Percentiles rank a stretch among this genome's conserved stretches.
Conservation (phyloP, 1,284 basidiomycete genomes). For the Trichosporon sp. region DNA sequence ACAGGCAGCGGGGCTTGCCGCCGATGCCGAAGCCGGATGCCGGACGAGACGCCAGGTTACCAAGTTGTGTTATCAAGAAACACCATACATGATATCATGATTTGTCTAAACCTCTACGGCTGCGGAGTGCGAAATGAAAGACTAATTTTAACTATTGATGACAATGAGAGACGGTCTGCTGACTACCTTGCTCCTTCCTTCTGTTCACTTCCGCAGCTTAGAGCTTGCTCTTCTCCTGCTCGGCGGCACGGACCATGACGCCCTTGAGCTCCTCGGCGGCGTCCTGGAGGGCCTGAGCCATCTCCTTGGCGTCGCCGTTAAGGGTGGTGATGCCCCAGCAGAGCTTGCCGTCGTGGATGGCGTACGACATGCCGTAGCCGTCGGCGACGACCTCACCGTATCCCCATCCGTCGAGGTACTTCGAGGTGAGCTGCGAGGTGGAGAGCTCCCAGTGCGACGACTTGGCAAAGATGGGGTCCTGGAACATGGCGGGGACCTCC, state of each 20-base stretch:
- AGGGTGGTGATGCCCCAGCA: slow-evolving; percentile 89
- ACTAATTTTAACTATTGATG: slow-evolving; percentile 3
- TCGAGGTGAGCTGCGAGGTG: slow-evolving; percentile 80
- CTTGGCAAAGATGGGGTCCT: slow-evolving; percentile 66
- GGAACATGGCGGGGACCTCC: slow-evolving; percentile 70
- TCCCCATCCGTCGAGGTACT: slow-evolving; percentile 89
- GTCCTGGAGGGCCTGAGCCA: slow-evolving; percentile 69
- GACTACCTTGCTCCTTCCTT: background rate
- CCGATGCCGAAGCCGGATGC: too few species aligned
- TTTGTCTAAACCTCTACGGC: slow-evolving; percentile 4
- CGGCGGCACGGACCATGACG: slow-evolving; percentile 67
- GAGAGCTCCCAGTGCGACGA: slow-evolving; percentile 87
- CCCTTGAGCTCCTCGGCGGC: slow-evolving; percentile 69
- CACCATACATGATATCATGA: slow-evolving; percentile 3
- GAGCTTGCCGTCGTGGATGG: slow-evolving; percentile 80
- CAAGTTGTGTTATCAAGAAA: background rate
- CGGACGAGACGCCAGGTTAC: background rate
- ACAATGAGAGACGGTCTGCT: background rate
- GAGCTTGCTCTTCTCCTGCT: slow-evolving; percentile 32
- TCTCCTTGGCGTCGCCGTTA: slow-evolving; percentile 59
- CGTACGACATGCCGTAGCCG: slow-evolving; percentile 89
- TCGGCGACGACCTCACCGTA: slow-evolving; percentile 93
- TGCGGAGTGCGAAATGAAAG: background rate
- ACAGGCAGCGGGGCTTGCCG: background rate
- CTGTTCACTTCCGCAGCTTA: slow-evolving; percentile 7